Percentiles rank a stretch among this genome's conserved stretches.
These are phyloP conservation scores for Cylindrodendrum hubeiense DNA, from an alignment of 2,329 filamentous ascomycete genomes.

Conservation along the genomic window DNA sequence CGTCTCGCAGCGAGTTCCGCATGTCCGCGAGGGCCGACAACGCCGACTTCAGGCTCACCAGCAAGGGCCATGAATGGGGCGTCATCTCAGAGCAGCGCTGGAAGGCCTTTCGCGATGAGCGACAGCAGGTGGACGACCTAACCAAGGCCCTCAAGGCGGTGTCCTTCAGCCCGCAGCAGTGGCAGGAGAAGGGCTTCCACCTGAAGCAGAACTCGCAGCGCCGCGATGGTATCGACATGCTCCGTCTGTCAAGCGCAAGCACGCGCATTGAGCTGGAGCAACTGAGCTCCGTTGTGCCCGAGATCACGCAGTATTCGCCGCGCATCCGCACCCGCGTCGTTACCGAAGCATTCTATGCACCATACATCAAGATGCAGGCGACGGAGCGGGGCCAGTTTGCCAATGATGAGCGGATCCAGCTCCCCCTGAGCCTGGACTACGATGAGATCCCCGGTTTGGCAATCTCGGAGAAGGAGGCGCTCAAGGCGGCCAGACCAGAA, in stretches of 20 bases:
- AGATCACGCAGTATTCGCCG: conserved; percentile 64
- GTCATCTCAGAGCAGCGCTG: conserved; percentile 85
- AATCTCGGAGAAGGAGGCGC: conserved; percentile 79
- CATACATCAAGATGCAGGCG: conserved; percentile 83
- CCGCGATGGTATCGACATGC: conserved; percentile 82
- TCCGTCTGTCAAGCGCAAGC: conserved; percentile 74
- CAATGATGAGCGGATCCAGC: conserved; percentile 79
- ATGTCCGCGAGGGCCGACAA: conserved; percentile 95
- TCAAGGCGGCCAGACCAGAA: conserved; percentile 81
- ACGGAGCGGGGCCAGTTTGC: conserved; percentile 75
- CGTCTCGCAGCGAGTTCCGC: conserved; percentile 92
- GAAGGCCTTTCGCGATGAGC: conserved; percentile 74
- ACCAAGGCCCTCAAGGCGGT: conserved; percentile 69
- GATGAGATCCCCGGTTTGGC: conserved; percentile 79
- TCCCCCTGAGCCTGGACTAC: conserved; percentile 85
- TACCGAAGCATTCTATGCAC: conserved; percentile 88
- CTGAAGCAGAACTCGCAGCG: conserved; percentile 74
- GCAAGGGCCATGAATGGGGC: conserved; percentile 80
- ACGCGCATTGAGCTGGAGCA: conserved; percentile 59
- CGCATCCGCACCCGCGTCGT: conserved; percentile 77
- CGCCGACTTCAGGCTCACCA: conserved; percentile 87
- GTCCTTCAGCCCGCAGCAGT: conserved; percentile 70
- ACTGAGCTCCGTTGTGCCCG: conserved; percentile 70
- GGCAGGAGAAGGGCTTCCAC: conserved; percentile 78
- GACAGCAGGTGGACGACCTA: conserved; percentile 76